Evolutionary conservation across 768 basidiomycete genomes (phyloP).

Genomic region (Tricholoma matsutake): DNA sequence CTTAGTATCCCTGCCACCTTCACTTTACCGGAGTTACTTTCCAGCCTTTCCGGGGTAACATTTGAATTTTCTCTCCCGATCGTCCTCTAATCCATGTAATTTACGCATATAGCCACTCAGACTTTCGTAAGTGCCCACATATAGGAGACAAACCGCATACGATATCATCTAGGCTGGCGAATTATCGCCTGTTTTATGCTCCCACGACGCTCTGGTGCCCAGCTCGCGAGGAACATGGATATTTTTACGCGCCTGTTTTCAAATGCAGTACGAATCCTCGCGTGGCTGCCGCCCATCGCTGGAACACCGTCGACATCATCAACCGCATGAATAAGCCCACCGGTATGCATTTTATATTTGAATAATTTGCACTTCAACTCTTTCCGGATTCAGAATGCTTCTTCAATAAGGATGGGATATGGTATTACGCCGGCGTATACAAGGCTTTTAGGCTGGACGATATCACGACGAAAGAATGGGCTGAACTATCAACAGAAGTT

Average conservation of each 20-base stretch:
- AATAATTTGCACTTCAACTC: background rate
- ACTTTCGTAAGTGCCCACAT: constrained; percentile 45
- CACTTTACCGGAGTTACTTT: constrained; percentile 69
- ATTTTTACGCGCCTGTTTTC: constrained; percentile 67
- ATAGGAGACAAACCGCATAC: background rate
- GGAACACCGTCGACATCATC: constrained; percentile 62
- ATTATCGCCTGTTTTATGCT: constrained; percentile 66
- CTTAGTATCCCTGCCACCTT: constrained; percentile 62
- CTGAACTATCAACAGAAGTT: constrained; percentile 62
- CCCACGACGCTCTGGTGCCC: constrained; percentile 75
- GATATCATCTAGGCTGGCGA: constrained; percentile 45
- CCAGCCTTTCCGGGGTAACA: constrained; percentile 54
- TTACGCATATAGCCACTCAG: constrained; percentile 45
- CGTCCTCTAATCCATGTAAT: constrained; percentile 2
- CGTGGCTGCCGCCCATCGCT: constrained; percentile 72
- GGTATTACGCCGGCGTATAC: constrained; percentile 85
- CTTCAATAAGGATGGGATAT: constrained; percentile 74
- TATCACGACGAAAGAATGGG: constrained; percentile 67
- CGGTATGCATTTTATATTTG: constrained; percentile 36
- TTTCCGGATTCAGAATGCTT: constrained; percentile 60
- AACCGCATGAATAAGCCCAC: constrained; percentile 59
- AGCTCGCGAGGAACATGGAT: constrained; percentile 81
- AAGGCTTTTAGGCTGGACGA: constrained; percentile 63
- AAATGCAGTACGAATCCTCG: constrained; percentile 81
- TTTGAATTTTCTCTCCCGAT: background rate